These are phyloP conservation scores for Candida freyschussii DNA, from an alignment of 1,139 yeast genomes.

Conservation along the genomic window DNA sequence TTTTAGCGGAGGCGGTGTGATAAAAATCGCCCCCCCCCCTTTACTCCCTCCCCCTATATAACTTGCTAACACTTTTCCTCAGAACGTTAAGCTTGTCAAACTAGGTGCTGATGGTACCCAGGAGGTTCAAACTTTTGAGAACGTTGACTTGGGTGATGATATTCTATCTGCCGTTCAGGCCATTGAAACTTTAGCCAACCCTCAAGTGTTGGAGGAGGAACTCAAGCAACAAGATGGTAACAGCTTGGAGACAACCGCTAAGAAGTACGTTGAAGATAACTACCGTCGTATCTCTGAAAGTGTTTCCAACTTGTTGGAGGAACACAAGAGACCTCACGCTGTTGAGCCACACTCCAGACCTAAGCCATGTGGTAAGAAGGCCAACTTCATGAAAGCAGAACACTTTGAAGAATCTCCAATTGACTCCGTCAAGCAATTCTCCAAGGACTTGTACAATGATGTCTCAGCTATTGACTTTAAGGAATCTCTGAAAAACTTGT, in stretches of 20 bases:
- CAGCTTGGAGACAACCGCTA: constrained; percentile 4
- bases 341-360: constrained; percentile 6
- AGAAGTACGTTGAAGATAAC: constrained; percentile 5
- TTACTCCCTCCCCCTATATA: not conserved
- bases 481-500: constrained; percentile 9
- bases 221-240: constrained; percentile 7
- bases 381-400: constrained; percentile 1
- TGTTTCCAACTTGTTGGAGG: constrained; percentile 1
- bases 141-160: constrained; percentile 17
- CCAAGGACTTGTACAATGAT: constrained; percentile 9
- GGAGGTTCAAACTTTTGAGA: constrained; percentile 8
- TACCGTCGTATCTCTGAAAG: constrained; percentile 5
- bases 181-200: constrained; percentile 4
- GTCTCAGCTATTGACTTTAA: constrained; percentile 11
- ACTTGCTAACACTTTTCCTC: constrained; percentile 3
- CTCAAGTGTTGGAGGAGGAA: constrained; percentile 2
- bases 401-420: not conserved
- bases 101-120: constrained; percentile 8
- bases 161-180: constrained; percentile 10
- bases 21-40: not conserved
- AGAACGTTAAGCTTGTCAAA: constrained; percentile 13
- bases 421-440: constrained; percentile 7
- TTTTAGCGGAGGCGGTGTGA: not conserved
- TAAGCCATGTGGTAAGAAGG: constrained; percentile 8
- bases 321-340: constrained; percentile 5